Base-by-base conservation (phyloP, 2,329 filamentous ascomycete species). In the Aspergillus sp. region DNA sequence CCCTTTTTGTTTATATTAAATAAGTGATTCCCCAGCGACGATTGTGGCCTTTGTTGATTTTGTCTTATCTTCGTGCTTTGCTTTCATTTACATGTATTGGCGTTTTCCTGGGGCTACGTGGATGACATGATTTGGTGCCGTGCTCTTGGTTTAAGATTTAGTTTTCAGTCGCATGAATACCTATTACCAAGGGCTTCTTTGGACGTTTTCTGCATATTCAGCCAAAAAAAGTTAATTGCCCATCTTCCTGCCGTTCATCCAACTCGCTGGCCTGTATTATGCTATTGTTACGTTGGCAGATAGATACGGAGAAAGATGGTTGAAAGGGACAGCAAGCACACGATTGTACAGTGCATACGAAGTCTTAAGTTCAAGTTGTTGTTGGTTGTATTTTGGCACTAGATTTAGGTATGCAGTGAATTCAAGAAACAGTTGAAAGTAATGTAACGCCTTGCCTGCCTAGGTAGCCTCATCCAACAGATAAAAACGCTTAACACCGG, bases 361-460 rank as follows among this genome's bases (percentile, higher is more conserved):
- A 42, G 18, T 22, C n/a, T 18, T 38, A 30, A 30, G 9, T 30
- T 30, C 8, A 30, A 9, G 15, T 26, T 30, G 38, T 26, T 30
- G 38, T 22, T 43, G 4, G 5, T 20, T 20, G 15, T 20, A 43
- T 26, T 53, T 53, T 45, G 20, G 42, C 22, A 24, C n/a, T 15
- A 38, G 24, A 39, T 44, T 52, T 36, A 20, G 53, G 50, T 42
- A 50, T 39, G 7, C 12, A 26, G 50, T 53, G 48, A 55, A 34
- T 11, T 30, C 24, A 56, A 32, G 36, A 61, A 53, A 60, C 59
- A 60, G 36, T 59, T 44, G 57, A 60, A 36, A 51, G 34, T 58
- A 65, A 63, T 61, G 60, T 42, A 68, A 70, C 68, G 67, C 67
- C 68, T 65, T 62, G 61, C 65, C 67, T 66, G 64, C 49, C 49